Evolutionary conservation across 1,284 basidiomycete species (phyloP).

Genomic region (Cutaneotrichosporon cavernicola): DNA sequence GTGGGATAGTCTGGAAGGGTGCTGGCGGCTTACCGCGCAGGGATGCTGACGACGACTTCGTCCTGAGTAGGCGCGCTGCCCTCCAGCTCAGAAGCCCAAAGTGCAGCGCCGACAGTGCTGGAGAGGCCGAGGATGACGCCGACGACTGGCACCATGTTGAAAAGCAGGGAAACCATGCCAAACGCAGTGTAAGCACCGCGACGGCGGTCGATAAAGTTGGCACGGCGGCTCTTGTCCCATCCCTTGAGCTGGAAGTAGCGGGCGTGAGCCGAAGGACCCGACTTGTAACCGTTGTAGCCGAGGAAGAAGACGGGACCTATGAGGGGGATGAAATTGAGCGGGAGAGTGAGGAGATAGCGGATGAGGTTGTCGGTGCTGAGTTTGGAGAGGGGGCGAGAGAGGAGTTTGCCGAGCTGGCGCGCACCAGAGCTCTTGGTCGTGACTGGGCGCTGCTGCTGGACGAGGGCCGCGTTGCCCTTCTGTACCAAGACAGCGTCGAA

Average conservation of each 20-base stretch:
- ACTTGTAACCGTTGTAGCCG: conserved; percentile 54
- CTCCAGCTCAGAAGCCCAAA: conserved; percentile 64
- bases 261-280: conserved; percentile 63
- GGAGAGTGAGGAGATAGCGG: conserved; percentile 53
- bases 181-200: conserved; percentile 62
- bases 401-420: conserved; percentile 48
- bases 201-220: conserved; percentile 54
- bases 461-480: conserved; percentile 51
- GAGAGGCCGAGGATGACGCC: conserved; percentile 58
- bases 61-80: not conserved
- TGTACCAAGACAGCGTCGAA: conserved; percentile 53
- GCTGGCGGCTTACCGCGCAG: not conserved
- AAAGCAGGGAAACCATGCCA: conserved; percentile 61
- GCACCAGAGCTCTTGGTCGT: conserved; percentile 27
- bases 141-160: conserved; percentile 65
- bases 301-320: conserved; percentile 66
- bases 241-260: conserved; percentile 71
- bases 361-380: conserved; percentile 49
- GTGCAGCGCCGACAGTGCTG: conserved; percentile 63
- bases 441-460: conserved; percentile 51
- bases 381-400: conserved; percentile 49
- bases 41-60: conserved; percentile 7
- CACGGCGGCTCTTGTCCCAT: conserved; percentile 46
- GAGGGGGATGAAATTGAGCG: conserved; percentile 64
- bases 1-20: not conserved